phyloP scores from a whole-genome alignment of 805 yeast genomes.

The Candida maesae region DNA sequence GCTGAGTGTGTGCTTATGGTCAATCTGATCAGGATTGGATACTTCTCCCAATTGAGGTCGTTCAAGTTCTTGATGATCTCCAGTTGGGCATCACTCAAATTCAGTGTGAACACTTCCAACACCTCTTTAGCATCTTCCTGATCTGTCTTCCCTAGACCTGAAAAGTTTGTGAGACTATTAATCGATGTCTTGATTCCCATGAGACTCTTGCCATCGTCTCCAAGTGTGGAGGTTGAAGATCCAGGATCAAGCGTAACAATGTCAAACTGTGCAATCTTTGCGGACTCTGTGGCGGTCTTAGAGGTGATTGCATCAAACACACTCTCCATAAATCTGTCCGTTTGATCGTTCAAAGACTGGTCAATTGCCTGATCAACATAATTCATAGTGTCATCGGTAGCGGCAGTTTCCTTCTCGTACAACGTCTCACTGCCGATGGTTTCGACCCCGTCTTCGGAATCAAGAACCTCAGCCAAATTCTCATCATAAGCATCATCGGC shows the following conservation, averaged over 20 bases:
- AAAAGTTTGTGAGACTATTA: background rate
- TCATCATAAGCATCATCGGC: constrained; percentile 4
- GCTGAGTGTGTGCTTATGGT: constrained; percentile 79
- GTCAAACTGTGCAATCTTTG: constrained; percentile 20
- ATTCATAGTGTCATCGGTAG: constrained; percentile 9
- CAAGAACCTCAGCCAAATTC: background rate
- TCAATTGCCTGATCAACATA: constrained; percentile 32
- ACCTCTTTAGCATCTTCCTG: constrained; percentile 10
- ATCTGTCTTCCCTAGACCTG: background rate
- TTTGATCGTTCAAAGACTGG: constrained; percentile 50
- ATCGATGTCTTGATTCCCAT: background rate
- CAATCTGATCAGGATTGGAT: constrained; percentile 61
- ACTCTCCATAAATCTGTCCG: constrained; percentile 62
- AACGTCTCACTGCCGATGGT: constrained; percentile 16
- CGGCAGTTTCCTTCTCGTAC: too few species aligned
- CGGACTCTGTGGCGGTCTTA: constrained; percentile 23
- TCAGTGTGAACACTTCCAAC: constrained; percentile 28
- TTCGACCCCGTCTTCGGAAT: constrained; percentile 6
- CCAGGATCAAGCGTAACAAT: constrained; percentile 7
- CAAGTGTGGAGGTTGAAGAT: background rate
- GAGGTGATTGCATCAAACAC: constrained; percentile 55
- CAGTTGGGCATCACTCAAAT: constrained; percentile 41
- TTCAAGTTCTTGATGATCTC: constrained; percentile 57
- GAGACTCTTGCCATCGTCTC: too few species aligned
- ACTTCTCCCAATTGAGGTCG: constrained; percentile 61